A percentile compares a stretch with the other conserved stretches of the same genome.
phyloP scores from a whole-genome alignment of 2,329 filamentous ascomycete genomes.

The Mollisia scopiformis region DNA sequence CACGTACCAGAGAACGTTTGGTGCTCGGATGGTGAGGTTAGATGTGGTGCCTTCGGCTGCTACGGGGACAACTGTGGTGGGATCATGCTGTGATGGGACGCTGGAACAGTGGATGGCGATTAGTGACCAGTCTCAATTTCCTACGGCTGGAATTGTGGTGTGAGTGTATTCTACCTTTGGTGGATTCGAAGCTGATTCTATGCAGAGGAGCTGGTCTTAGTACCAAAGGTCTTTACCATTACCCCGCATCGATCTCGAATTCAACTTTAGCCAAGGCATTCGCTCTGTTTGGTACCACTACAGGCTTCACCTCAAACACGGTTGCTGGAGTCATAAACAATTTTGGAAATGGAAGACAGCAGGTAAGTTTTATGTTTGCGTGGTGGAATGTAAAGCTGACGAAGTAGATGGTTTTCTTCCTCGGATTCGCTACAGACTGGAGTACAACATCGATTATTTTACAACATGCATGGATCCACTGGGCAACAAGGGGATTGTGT shows the following conservation, averaged over 20 bases:
- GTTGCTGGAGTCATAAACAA: conserved; percentile 63
- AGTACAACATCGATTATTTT: conserved; percentile 33
- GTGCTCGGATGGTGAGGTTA: conserved; percentile 61
- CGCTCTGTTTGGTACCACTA: conserved; percentile 52
- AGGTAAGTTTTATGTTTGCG: conserved; percentile 36
- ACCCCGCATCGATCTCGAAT: conserved; percentile 58
- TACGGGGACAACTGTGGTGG: conserved; percentile 42
- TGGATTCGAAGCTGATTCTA: conserved; percentile 20
- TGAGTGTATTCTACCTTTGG: conserved; percentile 4
- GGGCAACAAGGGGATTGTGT: conserved; percentile 27
- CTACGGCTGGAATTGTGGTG: conserved; percentile 52
- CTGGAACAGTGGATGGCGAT: conserved; percentile 55
- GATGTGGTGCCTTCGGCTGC: conserved; percentile 58
- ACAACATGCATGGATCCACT: conserved; percentile 26
- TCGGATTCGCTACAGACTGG: conserved; percentile 48
- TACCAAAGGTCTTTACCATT: conserved; percentile 58
- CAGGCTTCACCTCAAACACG: conserved; percentile 41
- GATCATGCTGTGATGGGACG: conserved; percentile 49
- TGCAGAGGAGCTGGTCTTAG: conserved; percentile 44
- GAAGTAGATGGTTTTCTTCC: conserved; percentile 58
- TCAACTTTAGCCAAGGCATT: conserved; percentile 56
- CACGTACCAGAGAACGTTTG: conserved; percentile 59
- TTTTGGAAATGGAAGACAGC: conserved; percentile 54
- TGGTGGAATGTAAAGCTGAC: background rate
- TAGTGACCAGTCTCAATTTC: conserved; percentile 54